Base-by-base conservation (phyloP, 352 stramenopile genomes). In the Phytophthora sp. region DNA sequence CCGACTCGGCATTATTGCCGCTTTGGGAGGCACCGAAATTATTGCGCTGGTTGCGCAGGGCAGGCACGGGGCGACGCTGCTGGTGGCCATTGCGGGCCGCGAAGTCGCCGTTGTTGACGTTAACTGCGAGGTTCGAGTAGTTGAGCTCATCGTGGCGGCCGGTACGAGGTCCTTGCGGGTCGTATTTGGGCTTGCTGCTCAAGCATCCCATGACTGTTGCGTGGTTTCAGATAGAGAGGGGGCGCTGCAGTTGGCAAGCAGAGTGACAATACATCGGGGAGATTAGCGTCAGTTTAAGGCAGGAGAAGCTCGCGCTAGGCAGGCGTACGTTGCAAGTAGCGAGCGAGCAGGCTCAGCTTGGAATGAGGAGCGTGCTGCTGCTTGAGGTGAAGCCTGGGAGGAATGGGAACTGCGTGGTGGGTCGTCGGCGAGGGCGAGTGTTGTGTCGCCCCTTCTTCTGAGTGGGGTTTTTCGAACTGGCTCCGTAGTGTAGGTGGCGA, bases 31-130 rank as follows among this genome's bases (percentile, higher is more conserved):
- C 38, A 18, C 50, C 56, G 2, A 63, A n/a, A 27, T 65, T 69
- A 21, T 69, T 67, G 46, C 70, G 70, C 33, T 39, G 30, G 16
- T 73, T 66, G 55, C 50, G 51, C 13, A 20, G 38, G 2, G 30
- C 26, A 5, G 62, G 63, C 4, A 31, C 51, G 13, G 63, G 30
- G 33, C 59, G 60, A 21, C 65, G 55, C 26, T 46, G 45, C 39
- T 46, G 35, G 29, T 64, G 56, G 15, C 53, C 52, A 33, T 61
- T 66, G 20, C 63, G 33, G 27, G 31, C 39, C 5, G 58, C 55
- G 44, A 78, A 78, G 56, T 66, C 65, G 45, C 60, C 69, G 39
- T 74, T 78, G 64, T 71, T 63, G 31, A 73, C 56, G 56, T 76
- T 76, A 27, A 16, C 57, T 20, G 71, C 51, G 41, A 79, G 69